Evolutionary conservation across 306 rosid genomes (phyloP).

Genomic region (Trichosanthes truncata): DNA sequence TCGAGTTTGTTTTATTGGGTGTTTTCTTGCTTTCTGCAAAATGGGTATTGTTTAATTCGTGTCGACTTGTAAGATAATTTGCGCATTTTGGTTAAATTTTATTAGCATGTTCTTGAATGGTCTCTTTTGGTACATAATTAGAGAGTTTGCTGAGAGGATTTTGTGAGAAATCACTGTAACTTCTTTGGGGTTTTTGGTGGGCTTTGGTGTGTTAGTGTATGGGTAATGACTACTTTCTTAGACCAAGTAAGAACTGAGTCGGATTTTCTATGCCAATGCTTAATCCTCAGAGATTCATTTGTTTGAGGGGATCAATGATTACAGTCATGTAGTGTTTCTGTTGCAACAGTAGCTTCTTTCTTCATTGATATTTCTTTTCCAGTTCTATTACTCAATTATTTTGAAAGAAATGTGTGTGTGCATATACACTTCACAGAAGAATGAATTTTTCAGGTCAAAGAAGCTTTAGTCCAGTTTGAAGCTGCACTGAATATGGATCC

Average conservation of each 20-base stretch:
- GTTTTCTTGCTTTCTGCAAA: not conserved
- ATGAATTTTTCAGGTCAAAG: slow-evolving; percentile 69
- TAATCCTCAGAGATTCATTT: not conserved
- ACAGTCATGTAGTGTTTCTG: not conserved
- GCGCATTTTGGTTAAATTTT: not conserved
- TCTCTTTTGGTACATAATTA: not conserved
- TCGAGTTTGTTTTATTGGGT: not conserved
- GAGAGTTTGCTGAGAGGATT: not conserved
- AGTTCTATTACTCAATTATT: not conserved
- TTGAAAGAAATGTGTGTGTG: not conserved
- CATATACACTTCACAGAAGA: not conserved
- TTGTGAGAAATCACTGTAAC: not conserved
- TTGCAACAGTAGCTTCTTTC: not conserved
- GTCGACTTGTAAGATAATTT: not conserved
- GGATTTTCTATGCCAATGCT: not conserved
- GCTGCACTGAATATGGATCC: slow-evolving; percentile 75
- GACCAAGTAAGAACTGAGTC: not conserved
- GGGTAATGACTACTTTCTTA: not conserved
- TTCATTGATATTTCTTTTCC: not conserved
- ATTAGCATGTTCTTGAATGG: not conserved
- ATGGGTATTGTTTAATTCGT: not conserved
- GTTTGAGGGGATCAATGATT: not conserved
- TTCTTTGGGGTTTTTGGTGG: not conserved
- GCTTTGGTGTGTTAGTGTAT: not conserved
- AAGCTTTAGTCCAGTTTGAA: slow-evolving; percentile 82